Percentiles rank a stretch among this genome's conserved stretches.
phyloP scores from a whole-genome alignment of 75 land plant species.

The Pinus taeda region DNA sequence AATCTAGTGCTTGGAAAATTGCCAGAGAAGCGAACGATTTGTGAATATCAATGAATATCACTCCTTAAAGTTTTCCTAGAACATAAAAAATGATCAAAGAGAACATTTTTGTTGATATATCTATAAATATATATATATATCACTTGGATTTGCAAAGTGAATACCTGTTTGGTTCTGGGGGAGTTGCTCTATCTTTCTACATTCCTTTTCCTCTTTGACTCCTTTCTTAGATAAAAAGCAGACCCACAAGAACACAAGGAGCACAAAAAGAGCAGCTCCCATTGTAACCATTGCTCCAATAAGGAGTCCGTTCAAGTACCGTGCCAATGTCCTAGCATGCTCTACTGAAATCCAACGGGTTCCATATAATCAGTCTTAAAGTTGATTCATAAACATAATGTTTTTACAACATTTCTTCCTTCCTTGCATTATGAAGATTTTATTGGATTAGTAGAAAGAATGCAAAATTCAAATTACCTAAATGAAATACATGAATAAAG shows the following conservation, averaged over 20 bases:
- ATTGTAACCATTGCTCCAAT: conserved; percentile 66
- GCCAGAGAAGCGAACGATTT: no score
- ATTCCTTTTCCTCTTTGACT: conserved; percentile 40
- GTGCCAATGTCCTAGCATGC: conserved; percentile 30
- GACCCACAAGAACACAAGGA: conserved; percentile 60
- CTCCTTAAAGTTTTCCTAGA: no score
- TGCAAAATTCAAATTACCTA: background rate
- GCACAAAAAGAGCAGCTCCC: conserved; percentile 39
- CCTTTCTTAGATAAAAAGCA: conserved; percentile 58
- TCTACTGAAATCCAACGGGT: conserved; percentile 10
- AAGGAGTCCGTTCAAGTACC: conserved; percentile 51
- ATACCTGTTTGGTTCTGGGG: conserved; percentile 39
- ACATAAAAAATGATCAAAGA: background rate
- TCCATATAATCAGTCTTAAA: background rate
- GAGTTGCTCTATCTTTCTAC: conserved; percentile 50
- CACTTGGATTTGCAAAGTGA: background rate
- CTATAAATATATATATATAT: background rate
- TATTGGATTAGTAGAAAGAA: background rate
- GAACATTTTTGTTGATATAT: background rate
- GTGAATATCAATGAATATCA: no score
- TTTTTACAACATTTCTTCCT: background rate
- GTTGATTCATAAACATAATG: background rate
- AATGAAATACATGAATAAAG: background rate
- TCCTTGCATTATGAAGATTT: background rate
- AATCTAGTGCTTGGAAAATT: no score